Evolutionary conservation across 2,329 filamentous ascomycete species (phyloP).

Genomic region (Colletotrichum tabaci): DNA sequence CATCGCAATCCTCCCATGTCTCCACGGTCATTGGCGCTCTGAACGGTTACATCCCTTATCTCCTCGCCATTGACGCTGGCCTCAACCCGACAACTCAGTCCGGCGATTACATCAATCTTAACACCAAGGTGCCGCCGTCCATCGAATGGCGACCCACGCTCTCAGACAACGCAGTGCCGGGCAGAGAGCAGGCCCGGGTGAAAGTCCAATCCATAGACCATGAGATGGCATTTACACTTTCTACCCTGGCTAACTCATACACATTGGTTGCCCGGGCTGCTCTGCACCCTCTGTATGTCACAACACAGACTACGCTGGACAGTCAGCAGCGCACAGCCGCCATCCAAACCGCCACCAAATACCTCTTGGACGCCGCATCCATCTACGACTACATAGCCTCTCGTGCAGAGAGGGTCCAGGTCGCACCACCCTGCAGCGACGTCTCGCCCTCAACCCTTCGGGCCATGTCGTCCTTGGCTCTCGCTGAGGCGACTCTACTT

Average conservation of each 20-base stretch:
- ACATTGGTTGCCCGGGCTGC: constrained; percentile 79
- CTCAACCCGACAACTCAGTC: constrained; percentile 68
- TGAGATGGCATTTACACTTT: constrained; percentile 85
- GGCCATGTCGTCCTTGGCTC: constrained; percentile 75
- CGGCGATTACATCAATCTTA: constrained; percentile 77
- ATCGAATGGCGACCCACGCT: constrained; percentile 91
- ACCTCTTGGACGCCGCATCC: constrained; percentile 83
- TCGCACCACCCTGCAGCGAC: constrained; percentile 65
- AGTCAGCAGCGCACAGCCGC: constrained; percentile 78
- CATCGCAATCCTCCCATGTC: constrained; percentile 80
- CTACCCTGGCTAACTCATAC: constrained; percentile 82
- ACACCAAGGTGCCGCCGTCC: constrained; percentile 71
- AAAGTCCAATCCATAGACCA: constrained; percentile 83
- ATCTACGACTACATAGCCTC: constrained; percentile 81
- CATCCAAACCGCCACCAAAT: constrained; percentile 81
- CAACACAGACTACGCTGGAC: constrained; percentile 71
- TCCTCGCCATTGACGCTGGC: constrained; percentile 83
- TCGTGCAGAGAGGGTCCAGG: constrained; percentile 63
- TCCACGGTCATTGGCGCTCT: constrained; percentile 78
- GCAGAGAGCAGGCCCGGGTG: constrained; percentile 76
- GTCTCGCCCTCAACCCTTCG: constrained; percentile 67
- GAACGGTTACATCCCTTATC: constrained; percentile 85
- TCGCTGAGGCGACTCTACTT: constrained; percentile 91
- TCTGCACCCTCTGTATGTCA: constrained; percentile 81
- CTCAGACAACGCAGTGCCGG: constrained; percentile 73